Evolutionary conservation across 306 rosid genomes (phyloP).

Genomic region (Acacia acuminata): DNA sequence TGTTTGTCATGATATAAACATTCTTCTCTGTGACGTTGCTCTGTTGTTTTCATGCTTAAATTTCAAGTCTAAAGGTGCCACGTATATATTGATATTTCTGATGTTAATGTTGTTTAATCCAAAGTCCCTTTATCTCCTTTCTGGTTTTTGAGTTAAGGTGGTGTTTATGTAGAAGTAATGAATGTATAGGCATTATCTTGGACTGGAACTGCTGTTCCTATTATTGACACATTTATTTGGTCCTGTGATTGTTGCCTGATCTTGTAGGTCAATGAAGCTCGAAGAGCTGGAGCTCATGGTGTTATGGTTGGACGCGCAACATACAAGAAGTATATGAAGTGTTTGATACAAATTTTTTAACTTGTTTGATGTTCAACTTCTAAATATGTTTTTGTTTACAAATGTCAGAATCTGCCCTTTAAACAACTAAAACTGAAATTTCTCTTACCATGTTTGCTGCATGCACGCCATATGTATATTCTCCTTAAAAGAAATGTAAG

Average conservation of each 20-base stretch:
- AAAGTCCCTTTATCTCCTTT: not conserved
- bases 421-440: conserved; percentile 8
- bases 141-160: conserved; percentile 6
- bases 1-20: not conserved
- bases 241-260: conserved; percentile 21
- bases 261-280: conserved; percentile 78
- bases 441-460: not conserved
- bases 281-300: conserved; percentile 88
- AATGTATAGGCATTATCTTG: conserved; percentile 8
- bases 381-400: conserved; percentile 14
- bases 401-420: conserved; percentile 6
- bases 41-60: not conserved
- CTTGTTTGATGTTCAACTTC: conserved; percentile 10
- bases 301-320: conserved; percentile 99
- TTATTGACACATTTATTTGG: conserved; percentile 17
- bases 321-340: conserved; percentile 60
- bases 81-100: not conserved
- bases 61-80: conserved; percentile 6
- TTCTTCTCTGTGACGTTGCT: not conserved
- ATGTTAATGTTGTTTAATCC: conserved; percentile 25
- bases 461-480: not conserved
- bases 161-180: not conserved
- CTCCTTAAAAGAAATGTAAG: not conserved
- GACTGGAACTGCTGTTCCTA: conserved; percentile 14
- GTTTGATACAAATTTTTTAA: conserved; percentile 1